These are phyloP conservation scores for Arthrobotrys pseudoclavata DNA, from an alignment of 2,329 filamentous ascomycete genomes.

Conservation along the genomic window DNA sequence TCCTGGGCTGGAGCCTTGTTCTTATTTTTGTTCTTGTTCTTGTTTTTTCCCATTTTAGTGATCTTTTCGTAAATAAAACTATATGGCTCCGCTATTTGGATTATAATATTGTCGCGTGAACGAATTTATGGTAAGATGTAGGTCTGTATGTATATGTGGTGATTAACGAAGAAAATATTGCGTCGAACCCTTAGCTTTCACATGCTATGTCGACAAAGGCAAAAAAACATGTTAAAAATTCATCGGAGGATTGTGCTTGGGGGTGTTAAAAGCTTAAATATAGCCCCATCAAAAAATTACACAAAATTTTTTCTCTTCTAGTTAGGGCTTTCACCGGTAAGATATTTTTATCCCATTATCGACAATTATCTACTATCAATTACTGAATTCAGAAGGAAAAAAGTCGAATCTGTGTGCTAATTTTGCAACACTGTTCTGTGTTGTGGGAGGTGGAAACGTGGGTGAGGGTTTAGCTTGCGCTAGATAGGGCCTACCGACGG, in stretches of 20 bases:
- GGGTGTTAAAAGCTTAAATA: slow-evolving; percentile 4
- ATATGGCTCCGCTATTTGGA: background rate
- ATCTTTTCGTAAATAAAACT: background rate
- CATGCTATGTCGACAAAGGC: slow-evolving; percentile 11
- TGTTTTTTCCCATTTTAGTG: slow-evolving; percentile 35
- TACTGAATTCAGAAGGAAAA: slow-evolving; percentile 2
- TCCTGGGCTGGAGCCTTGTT: slow-evolving; percentile 19
- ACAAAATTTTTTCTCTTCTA: background rate
- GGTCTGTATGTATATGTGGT: background rate
- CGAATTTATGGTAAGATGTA: background rate
- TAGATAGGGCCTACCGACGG: background rate
- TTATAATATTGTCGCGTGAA: background rate
- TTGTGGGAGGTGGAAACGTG: background rate
- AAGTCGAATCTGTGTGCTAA: slow-evolving; percentile 13
- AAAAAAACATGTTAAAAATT: background rate
- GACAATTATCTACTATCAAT: slow-evolving; percentile 20
- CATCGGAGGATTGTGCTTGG: background rate
- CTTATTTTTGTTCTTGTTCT: slow-evolving; percentile 35
- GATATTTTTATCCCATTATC: slow-evolving; percentile 26
- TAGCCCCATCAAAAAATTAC: background rate
- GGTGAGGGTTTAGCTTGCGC: background rate
- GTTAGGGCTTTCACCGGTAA: background rate
- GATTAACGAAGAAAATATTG: slow-evolving; percentile 8
- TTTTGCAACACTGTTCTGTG: slow-evolving; percentile 41
- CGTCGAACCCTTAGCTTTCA: background rate